These are phyloP conservation scores for Aspergillus brunneoviolaceus DNA, from an alignment of 2,329 filamentous ascomycete genomes.

Conservation along the genomic window DNA sequence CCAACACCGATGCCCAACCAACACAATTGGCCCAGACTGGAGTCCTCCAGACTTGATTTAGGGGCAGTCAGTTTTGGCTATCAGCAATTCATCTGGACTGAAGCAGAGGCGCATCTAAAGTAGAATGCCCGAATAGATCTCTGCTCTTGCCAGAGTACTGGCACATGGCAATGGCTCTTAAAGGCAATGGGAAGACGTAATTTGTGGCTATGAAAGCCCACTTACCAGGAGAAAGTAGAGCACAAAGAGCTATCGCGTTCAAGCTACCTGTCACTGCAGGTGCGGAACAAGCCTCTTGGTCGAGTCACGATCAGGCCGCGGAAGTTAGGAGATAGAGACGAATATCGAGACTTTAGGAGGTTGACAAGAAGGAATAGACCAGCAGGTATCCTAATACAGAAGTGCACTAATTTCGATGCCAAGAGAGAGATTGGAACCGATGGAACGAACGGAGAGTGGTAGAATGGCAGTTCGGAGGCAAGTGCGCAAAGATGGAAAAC, in stretches of 20 bases:
- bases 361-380: not conserved
- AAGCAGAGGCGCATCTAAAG: not conserved
- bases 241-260: not conserved
- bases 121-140: too few relatives aligned
- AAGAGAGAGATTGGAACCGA: too few relatives aligned
- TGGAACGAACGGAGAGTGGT: too few relatives aligned
- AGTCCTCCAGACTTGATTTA: not conserved
- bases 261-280: not conserved
- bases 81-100: not conserved
- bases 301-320: not conserved
- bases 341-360: not conserved
- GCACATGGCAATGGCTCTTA: too few relatives aligned
- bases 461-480: not conserved
- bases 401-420: too few relatives aligned
- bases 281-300: not conserved
- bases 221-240: not conserved
- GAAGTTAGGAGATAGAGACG: not conserved
- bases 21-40: not conserved
- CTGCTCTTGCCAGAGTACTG: too few relatives aligned
- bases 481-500: not conserved
- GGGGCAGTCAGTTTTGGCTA: not conserved
- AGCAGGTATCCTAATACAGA: not conserved
- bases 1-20: slow-evolving; percentile 2
- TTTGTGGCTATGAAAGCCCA: not conserved
- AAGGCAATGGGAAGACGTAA: not conserved